A percentile compares a stretch with the other conserved stretches of the same genome.
These are phyloP conservation scores for Paramyrothecium roridum DNA, from an alignment of 2,329 filamentous ascomycete genomes.

Conservation along the genomic window DNA sequence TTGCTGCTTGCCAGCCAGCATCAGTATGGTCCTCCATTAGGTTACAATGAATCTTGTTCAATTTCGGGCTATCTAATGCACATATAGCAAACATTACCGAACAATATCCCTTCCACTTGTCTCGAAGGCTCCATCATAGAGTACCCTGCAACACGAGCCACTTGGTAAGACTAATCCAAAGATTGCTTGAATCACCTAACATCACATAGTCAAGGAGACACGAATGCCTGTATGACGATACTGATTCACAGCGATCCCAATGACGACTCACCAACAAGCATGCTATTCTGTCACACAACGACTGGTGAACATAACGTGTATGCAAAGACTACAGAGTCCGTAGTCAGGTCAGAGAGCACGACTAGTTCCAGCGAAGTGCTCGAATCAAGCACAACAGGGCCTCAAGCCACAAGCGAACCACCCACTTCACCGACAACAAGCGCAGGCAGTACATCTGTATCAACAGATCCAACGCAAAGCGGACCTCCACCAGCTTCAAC, in stretches of 20 bases:
- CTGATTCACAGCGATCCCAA: neutral
- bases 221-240: neutral
- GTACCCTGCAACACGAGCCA: neutral
- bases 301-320: neutral
- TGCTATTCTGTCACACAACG: neutral
- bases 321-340: neutral
- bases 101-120: neutral
- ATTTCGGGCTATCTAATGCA: neutral
- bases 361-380: too few relatives aligned
- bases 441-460: too few relatives aligned
- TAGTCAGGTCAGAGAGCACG: neutral
- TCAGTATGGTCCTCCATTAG: neutral
- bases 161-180: neutral
- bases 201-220: neutral
- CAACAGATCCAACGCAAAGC: neutral
- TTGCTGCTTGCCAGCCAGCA: neutral
- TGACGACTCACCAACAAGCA: neutral
- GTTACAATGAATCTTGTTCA: neutral
- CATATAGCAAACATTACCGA: neutral
- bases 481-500: neutral
- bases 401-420: too few relatives aligned
- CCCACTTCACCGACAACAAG: too few relatives aligned
- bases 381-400: too few relatives aligned
- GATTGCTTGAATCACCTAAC: neutral
- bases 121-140: neutral